Percentiles rank a stretch among this genome's conserved stretches.
Conservation (phyloP, 305 asterid genomes). For the Fraxinus sp. region DNA sequence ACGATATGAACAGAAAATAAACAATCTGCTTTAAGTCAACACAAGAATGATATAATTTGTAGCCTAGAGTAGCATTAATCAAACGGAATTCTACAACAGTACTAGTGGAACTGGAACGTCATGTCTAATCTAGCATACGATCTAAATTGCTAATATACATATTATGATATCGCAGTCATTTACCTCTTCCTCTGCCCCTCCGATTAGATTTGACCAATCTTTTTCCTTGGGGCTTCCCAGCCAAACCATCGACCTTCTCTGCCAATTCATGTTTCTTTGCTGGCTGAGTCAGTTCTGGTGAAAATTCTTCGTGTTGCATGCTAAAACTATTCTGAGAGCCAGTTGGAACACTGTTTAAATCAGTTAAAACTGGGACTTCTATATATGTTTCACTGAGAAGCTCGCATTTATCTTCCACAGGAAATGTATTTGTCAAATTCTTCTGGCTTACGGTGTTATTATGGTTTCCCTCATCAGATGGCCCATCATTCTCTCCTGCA, state of each 20-base stretch:
- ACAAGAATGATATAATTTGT: neutral
- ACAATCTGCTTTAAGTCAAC: constrained; percentile 7
- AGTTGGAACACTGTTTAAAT: constrained; percentile 32
- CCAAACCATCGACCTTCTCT: constrained; percentile 15
- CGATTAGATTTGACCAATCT: constrained; percentile 32
- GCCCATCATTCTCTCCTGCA: constrained; percentile 26
- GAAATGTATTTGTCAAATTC: constrained; percentile 10
- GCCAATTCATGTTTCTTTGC: constrained; percentile 16
- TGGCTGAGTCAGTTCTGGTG: constrained; percentile 29
- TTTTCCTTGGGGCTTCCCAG: constrained; percentile 43
- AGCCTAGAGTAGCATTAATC: constrained; percentile 17
- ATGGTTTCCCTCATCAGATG: constrained; percentile 24
- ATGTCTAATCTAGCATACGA: constrained; percentile 36
- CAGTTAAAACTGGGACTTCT: constrained; percentile 59
- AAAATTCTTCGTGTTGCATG: constrained; percentile 37
- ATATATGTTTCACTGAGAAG: constrained; percentile 49
- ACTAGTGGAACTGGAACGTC: constrained; percentile 11
- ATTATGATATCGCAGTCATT: constrained; percentile 22
- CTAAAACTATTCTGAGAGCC: constrained; percentile 37
- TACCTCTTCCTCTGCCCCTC: constrained; percentile 51
- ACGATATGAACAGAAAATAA: neutral
- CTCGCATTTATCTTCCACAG: constrained; percentile 38
- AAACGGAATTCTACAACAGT: constrained; percentile 22
- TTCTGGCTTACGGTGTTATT: constrained; percentile 18
- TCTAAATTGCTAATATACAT: constrained; percentile 17